phyloP scores from a whole-genome alignment of 768 basidiomycete species.

The Trametes cinnabarina region DNA sequence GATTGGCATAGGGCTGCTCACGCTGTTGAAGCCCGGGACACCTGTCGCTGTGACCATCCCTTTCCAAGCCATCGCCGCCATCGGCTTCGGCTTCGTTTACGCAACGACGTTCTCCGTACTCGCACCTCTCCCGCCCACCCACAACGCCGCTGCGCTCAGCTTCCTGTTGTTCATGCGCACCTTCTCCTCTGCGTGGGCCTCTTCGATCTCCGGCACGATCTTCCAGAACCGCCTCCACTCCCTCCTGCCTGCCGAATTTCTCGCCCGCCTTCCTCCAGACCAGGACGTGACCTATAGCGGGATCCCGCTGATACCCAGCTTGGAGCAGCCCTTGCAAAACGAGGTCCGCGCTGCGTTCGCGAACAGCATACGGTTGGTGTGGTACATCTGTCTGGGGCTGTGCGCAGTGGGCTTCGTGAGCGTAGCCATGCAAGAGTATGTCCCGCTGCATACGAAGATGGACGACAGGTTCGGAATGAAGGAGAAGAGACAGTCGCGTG shows the following conservation, averaged over 20 bases:
- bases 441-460: slow-evolving; percentile 29
- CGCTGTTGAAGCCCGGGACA: slow-evolving; percentile 26
- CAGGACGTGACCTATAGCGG: slow-evolving; percentile 27
- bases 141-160: slow-evolving; percentile 35
- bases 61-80: slow-evolving; percentile 25
- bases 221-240: slow-evolving; percentile 38
- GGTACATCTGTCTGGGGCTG: slow-evolving; percentile 34
- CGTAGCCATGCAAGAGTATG: slow-evolving; percentile 27
- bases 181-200: slow-evolving; percentile 33
- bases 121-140: slow-evolving; percentile 27
- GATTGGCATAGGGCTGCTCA: slow-evolving; percentile 38
- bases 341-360: slow-evolving; percentile 33
- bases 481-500: background rate
- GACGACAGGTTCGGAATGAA: slow-evolving; percentile 26
- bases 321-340: slow-evolving; percentile 23
- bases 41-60: slow-evolving; percentile 17
- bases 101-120: slow-evolving; percentile 18
- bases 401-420: slow-evolving; percentile 28
- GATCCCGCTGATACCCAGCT: slow-evolving; percentile 31
- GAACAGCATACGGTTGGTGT: slow-evolving; percentile 29
- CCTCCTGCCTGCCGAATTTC: slow-evolving; percentile 30
- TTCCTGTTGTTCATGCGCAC: slow-evolving; percentile 30
- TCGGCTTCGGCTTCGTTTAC: slow-evolving; percentile 31
- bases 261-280: slow-evolving; percentile 27
- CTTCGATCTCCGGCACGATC: slow-evolving; percentile 36